phyloP scores from a whole-genome alignment of 2,329 filamentous ascomycete genomes.

The Aureobasidium sp. region DNA sequence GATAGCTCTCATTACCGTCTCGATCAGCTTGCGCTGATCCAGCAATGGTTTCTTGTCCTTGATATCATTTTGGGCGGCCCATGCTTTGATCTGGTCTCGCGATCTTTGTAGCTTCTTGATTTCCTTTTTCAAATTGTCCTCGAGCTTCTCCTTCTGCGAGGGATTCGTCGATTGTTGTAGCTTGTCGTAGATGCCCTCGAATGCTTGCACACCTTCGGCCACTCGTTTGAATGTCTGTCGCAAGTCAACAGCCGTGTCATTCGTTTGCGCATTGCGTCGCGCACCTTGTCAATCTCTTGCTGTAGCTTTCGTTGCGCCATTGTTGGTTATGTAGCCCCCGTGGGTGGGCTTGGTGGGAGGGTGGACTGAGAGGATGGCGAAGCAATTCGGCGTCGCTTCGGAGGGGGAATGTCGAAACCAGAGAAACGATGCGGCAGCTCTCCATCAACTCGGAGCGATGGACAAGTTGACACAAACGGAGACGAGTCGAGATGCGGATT shows the following conservation, averaged over 20 bases:
- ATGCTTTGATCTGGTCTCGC: slow-evolving; percentile 99
- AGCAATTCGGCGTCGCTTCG: background rate
- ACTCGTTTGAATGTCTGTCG: slow-evolving; percentile 79
- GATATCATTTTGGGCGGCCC: slow-evolving; percentile 97
- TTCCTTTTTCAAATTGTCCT: slow-evolving; percentile 96
- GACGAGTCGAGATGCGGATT: slow-evolving; percentile 1
- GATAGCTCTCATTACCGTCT: slow-evolving; percentile 61
- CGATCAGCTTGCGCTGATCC: slow-evolving; percentile 91
- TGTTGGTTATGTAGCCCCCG: slow-evolving; percentile 25
- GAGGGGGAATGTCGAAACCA: background rate
- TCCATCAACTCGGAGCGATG: slow-evolving; percentile 9
- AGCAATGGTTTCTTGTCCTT: slow-evolving; percentile 96
- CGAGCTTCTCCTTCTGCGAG: slow-evolving; percentile 95
- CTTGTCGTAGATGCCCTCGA: slow-evolving; percentile 96
- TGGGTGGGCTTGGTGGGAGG: background rate
- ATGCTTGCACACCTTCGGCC: slow-evolving; percentile 80
- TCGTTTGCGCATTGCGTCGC: background rate
- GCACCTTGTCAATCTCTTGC: slow-evolving; percentile 94
- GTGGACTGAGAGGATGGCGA: background rate
- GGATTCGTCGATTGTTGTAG: slow-evolving; percentile 86
- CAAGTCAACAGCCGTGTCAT: slow-evolving; percentile 14
- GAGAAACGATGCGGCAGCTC: background rate
- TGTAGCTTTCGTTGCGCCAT: slow-evolving; percentile 97
- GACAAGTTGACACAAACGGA: background rate
- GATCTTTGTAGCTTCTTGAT: slow-evolving; percentile 99